Conservation (phyloP, 805 yeast genomes). For the Candida koratica region DNA sequence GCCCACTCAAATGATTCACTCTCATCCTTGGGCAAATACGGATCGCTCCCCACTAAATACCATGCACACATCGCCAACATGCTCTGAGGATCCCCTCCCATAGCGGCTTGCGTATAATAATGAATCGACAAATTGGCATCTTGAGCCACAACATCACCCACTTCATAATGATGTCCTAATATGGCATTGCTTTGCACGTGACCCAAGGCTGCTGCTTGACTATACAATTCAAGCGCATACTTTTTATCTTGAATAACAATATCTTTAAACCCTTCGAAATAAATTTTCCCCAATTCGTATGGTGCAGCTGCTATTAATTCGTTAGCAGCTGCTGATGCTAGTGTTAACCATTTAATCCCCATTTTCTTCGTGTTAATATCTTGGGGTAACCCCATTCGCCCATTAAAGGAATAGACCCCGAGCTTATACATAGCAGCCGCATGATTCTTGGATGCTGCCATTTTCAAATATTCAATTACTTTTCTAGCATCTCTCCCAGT, state of each 20-base stretch:
- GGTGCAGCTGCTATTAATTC: conserved; percentile 92
- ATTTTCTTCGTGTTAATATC: conserved; percentile 68
- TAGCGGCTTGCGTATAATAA: conserved; percentile 87
- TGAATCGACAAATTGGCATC: conserved; percentile 85
- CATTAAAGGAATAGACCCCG: conserved; percentile 81
- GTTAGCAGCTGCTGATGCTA: conserved; percentile 81
- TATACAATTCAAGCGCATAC: conserved; percentile 81
- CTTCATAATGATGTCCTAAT: conserved; percentile 80
- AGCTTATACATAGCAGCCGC: conserved; percentile 95
- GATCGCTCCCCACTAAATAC: conserved; percentile 89
- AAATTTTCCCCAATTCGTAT: conserved; percentile 81
- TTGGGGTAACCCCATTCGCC: conserved; percentile 74
- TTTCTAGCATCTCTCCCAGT: conserved; percentile 83
- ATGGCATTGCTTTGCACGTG: conserved; percentile 75
- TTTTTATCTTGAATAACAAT: conserved; percentile 76
- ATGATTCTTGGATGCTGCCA: conserved; percentile 88
- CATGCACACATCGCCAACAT: conserved; percentile 96
- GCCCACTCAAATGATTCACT: conserved; percentile 96
- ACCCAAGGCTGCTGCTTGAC: conserved; percentile 85
- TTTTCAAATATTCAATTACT: conserved; percentile 75
- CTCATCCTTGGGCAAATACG: conserved; percentile 72
- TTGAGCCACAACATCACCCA: conserved; percentile 70
- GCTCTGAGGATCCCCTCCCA: conserved; percentile 80
- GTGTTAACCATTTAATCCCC: conserved; percentile 88
- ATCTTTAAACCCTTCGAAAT: conserved; percentile 80